Evolutionary conservation across 176 grass and related monocot species (phyloP), one percentile per base, ranked within the genome.

Genomic region (Rhynchospora tenuis): DNA sequence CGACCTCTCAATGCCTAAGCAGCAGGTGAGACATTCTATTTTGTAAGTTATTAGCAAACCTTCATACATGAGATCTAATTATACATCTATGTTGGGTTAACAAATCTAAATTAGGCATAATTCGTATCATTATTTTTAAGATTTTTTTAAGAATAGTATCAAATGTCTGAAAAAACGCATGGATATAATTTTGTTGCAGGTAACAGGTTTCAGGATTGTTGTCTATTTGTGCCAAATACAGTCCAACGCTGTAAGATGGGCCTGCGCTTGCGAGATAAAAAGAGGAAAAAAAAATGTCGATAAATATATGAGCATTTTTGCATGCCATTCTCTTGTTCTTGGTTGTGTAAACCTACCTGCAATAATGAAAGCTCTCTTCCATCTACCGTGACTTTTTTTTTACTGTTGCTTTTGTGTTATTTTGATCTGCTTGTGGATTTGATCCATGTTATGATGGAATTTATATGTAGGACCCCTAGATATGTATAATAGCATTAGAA

Each of bases 1-100:
- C 79, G 51, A 26, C 58, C 81, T 57, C 51, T 84, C 50, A 82
- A 78, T 73, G 86, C 94, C 66, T 94, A 86, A 86, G 7, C 1
- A 89, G 87, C 80, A 86, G 77, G 82, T 43, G 13, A 82, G 61
- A 52, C 73, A 56, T 77, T 77, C 50, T 77, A 11, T 77, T 77
- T 55, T 28, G 13, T 56, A 19, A 19, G 50, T 15, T 56, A 56
- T 77, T 45, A 68, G 14, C 5, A 3, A 19, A 19, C 64, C 42
- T n/a, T n/a, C 43, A 48, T 56, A 76, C 67, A 56, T 76, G 48
- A 54, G 12, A 15, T 50, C 48, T 51, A 74, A 10, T 51, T 26
- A 51, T 33, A 1, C 31, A 1, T 33, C 31, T 33, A 33, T 33
- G 31, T 33, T n/a, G 31, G 31, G 31, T 33, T 33, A 33, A 33